These are phyloP conservation scores for Dipteronia dyeriana DNA, from an alignment of 345 rosid genomes.

Conservation along the genomic window DNA sequence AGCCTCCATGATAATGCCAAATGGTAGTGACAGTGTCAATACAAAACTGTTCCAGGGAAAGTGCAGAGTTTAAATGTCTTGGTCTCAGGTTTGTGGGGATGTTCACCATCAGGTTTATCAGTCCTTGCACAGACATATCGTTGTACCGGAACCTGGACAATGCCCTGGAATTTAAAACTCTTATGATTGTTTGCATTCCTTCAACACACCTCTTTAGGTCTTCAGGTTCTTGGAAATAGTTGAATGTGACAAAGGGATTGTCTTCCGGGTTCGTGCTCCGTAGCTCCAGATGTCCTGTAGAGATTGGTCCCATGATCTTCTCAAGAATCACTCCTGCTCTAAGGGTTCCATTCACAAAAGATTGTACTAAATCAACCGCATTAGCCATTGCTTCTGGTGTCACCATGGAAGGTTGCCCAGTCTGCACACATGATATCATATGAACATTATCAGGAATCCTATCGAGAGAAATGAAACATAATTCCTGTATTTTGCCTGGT, in stretches of 20 bases:
- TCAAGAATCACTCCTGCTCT: conserved; percentile 52
- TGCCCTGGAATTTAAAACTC: conserved; percentile 51
- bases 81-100: conserved; percentile 68
- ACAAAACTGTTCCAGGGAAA: conserved; percentile 62
- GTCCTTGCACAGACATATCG: conserved; percentile 31
- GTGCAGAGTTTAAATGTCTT: conserved; percentile 31
- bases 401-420: conserved; percentile 19
- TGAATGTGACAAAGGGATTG: conserved; percentile 67
- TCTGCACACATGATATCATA: conserved; percentile 16
- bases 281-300: conserved; percentile 64
- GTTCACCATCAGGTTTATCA: conserved; percentile 37
- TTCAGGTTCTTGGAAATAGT: conserved; percentile 72
- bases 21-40: conserved; percentile 63
- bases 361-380: conserved; percentile 36
- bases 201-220: conserved; percentile 56
- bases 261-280: conserved; percentile 47
- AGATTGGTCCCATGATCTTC: conserved; percentile 56
- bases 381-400: conserved; percentile 31
- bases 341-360: conserved; percentile 38
- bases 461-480: no score
- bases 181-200: conserved; percentile 51
- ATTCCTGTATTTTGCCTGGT: no score
- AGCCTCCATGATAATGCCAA: conserved; percentile 82
- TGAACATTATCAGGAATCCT: no score
- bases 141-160: conserved; percentile 53